Evolutionary conservation across 495 filamentous ascomycete species (phyloP).

Genomic region (Pseudoneurospora amorphoporcata): DNA sequence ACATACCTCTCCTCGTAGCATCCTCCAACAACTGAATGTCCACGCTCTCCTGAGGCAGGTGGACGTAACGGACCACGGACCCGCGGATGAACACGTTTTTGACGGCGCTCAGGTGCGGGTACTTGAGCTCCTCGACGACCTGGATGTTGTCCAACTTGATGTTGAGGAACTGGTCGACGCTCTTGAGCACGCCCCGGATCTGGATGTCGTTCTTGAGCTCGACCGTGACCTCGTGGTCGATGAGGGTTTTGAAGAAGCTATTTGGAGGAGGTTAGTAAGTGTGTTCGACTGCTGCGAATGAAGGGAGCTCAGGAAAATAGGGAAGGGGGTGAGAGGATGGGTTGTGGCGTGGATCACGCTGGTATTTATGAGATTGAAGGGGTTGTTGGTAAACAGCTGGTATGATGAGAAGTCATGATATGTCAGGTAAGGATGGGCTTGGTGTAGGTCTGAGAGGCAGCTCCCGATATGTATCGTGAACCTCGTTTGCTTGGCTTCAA

Average conservation of each 20-base stretch:
- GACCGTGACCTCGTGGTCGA: conserved; percentile 90
- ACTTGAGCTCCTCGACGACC: conserved; percentile 82
- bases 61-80: conserved; percentile 91
- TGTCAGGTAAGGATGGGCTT: not conserved
- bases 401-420: not conserved
- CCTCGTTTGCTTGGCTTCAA: not conserved
- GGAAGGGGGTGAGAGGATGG: not conserved
- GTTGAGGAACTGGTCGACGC: conserved; percentile 96
- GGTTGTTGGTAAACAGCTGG: not conserved
- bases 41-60: conserved; percentile 77
- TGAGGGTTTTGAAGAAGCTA: conserved; percentile 99
- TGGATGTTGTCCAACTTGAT: conserved; percentile 95
- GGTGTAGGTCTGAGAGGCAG: not conserved
- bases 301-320: not conserved
- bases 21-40: conserved; percentile 90
- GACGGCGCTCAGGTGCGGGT: conserved; percentile 85
- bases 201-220: conserved; percentile 99
- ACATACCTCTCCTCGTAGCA: conserved; percentile 83
- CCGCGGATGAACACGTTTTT: conserved; percentile 98
- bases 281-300: not conserved
- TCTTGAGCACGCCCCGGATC: conserved; percentile 88
- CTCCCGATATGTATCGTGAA: not conserved
- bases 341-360: not conserved
- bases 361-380: not conserved
- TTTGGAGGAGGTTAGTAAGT: not conserved